Evolutionary conservation across 352 stramenopile genomes (phyloP), one percentile per base, ranked within the genome.

Genomic region (Thraustotheca clavata): DNA sequence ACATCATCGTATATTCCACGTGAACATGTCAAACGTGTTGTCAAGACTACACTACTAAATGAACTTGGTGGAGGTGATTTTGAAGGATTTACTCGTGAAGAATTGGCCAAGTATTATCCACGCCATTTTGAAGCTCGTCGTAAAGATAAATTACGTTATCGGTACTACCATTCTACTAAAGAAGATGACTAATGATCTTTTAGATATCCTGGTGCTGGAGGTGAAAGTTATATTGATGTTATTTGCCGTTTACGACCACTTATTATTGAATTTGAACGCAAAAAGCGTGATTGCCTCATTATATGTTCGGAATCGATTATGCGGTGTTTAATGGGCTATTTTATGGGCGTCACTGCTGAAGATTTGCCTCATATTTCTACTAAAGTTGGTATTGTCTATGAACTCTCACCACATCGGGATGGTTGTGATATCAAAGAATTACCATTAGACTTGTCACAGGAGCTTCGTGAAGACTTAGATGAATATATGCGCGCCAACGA

Each of bases 161-260:
- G 91, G 4, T 93, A 93, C 66, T 20, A 5, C 4, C 2, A 47
- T 14, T 18, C n/a, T 46, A n/a, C 47, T 14, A 46, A 16, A 14
- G 40, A 16, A 12, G 9, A 36, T 59, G n/a, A n/a, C 46, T 12
- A 22, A 43, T 62, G 7, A 20, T 62, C 18, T 60, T 38, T 31
- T 66, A 68, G 61, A 50, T 88, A 87, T 79, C 79, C 91, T 0
- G 90, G 90, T 26, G 88, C 91, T 8, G 90, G 90, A 1, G 91
- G 90, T 11, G 91, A 98, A 71, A 96, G 86, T 60, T 98, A 98
- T 71, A 78, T 96, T 59, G 91, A 98, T 68, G 81, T 98, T 32
- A 98, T 97, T 70, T 91, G 90, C 27, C 83, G 91, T 16, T 66
- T 97, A 47, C 77, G 87, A 1, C 94, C 88, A 49, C 74, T 98